Evolutionary conservation across 2,329 filamentous ascomycete genomes (phyloP), one percentile per base, ranked within the genome.

Genomic region (Colletotrichum acutatum): DNA sequence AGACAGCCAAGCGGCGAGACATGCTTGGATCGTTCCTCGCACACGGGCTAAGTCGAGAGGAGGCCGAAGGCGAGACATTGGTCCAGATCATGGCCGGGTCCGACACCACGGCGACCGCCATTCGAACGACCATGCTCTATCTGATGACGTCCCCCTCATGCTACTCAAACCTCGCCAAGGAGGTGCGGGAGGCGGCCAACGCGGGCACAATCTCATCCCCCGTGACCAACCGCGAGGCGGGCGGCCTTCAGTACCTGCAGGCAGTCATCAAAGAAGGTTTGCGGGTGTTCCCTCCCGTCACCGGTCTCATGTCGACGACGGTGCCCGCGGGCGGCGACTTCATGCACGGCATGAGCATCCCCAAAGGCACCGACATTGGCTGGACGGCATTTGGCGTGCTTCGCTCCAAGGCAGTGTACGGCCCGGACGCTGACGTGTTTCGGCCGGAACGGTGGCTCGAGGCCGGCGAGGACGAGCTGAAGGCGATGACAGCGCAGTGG

Each of bases 401-500:
- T 67, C 80, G 80, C 37, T 78, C 82, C 59, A 81, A 83, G 68
- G 74, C 74, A 19, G 76, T 83, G 28, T 83, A 82, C 65, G 84
- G 85, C 9, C 70, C 77, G 1, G 84, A 87, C 71, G 82, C 83
- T 2, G 78, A 82, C 42, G 68, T 82, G 0, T 89, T 85, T 76
- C 79, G 83, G 26, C 88, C 88, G 1, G 86, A 87, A 63, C 81
- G 88, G 56, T 89, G 87, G 86, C 75, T 89, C 12, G 80, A 85
- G 68, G 80, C 78, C 12, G 75, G 77, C 1, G 78, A 79, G 1
- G 79, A 81, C 53, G 76, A 80, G 64, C 76, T 79, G 19, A 78
- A 78, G 19, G 59, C 56, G 3, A 86, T 85, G 80, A 78, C 81
- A 32, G 77, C 78, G 49, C 83, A 81, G 1, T 77, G 83, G 62